Base-by-base conservation (phyloP, 805 yeast species). In the Pichia paraexigua region DNA sequence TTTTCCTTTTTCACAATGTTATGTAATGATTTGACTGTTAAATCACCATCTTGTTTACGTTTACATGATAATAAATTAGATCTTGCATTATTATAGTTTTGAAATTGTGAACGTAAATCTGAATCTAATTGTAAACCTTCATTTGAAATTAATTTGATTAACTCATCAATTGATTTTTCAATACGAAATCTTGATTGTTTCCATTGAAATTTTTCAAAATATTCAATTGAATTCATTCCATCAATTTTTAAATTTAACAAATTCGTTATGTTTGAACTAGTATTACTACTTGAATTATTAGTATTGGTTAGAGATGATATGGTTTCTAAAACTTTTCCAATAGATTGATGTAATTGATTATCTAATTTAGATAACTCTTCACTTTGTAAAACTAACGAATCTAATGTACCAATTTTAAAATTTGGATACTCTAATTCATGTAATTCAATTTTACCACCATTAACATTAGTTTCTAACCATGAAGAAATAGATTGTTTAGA, bases 361-460 rank as follows among this genome's bases (percentile, higher is more conserved):
- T 94, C 99, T 50, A 84, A 71, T 65, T 89, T 91, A 42, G 79
- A 72, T 52, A 94, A 76, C 63, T 92, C 98, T 62, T 94, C 99
- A 66, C 91, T 82, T 69, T 91, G 91, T 60, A 85, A 82, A 50
- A 94, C 95, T 54, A 94, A 76, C 30, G 90, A 84, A 69, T 94
- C 99, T 63, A 94, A 77, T 13, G 98, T 91, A 28, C 97, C 97
- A 56, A 94, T 88, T 68, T 94, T 92, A 70, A 94, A 92, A 55
- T 76, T 81, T 9, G 98, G 98, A 48, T 90, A 74, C 37, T 74
- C 71, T 53, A 86, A 78, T 51, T 76, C 71, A 49, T 74, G 67
- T 35, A 87, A 73, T 46, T 79, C 82, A 41, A 78, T 75, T 58
- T 72, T 76, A 21, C 90, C 91, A 22, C 74, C 78, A 54, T 77